phyloP scores from a whole-genome alignment of 108 stramenopile genomes.

The Bacterosira constricta region DNA sequence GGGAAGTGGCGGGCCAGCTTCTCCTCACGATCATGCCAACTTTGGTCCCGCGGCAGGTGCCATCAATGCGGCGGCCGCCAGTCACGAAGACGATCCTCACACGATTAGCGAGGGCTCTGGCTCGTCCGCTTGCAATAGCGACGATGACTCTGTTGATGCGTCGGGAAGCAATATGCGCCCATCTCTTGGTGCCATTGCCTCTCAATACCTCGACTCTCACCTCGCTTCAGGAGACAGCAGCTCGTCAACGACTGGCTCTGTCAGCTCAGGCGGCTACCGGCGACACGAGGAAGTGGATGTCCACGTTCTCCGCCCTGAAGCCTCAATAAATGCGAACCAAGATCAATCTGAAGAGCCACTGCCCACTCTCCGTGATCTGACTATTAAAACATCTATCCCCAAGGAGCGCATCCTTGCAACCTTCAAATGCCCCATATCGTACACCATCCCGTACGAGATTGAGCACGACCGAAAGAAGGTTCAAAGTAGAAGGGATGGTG shows the following conservation, averaged over 20 bases:
- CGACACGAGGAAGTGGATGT: conserved; percentile 54
- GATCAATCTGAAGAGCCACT: neutral
- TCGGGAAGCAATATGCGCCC: no score
- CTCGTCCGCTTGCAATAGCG: conserved; percentile 22
- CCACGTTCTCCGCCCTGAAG: conserved; percentile 46
- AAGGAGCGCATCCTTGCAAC: conserved; percentile 44
- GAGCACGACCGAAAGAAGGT: conserved; percentile 38
- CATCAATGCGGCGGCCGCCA: neutral
- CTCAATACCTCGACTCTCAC: no score
- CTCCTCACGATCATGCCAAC: neutral
- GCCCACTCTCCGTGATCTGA: conserved; percentile 56
- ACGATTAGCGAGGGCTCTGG: conserved; percentile 32
- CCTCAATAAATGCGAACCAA: neutral
- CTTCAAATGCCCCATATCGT: conserved; percentile 45
- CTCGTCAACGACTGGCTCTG: neutral
- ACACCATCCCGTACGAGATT: conserved; percentile 32
- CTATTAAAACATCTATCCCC: conserved; percentile 45
- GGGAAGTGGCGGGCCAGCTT: neutral
- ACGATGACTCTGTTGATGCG: conserved; percentile 22
- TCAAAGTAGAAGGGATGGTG: conserved; percentile 50
- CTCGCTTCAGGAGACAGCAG: no score
- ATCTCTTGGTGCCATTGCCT: no score
- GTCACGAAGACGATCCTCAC: conserved; percentile 20
- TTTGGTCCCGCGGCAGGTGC: neutral
- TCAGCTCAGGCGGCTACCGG: neutral